Evolutionary conservation across 768 basidiomycete genomes (phyloP).

Genomic region (Pleurotus djamor): DNA sequence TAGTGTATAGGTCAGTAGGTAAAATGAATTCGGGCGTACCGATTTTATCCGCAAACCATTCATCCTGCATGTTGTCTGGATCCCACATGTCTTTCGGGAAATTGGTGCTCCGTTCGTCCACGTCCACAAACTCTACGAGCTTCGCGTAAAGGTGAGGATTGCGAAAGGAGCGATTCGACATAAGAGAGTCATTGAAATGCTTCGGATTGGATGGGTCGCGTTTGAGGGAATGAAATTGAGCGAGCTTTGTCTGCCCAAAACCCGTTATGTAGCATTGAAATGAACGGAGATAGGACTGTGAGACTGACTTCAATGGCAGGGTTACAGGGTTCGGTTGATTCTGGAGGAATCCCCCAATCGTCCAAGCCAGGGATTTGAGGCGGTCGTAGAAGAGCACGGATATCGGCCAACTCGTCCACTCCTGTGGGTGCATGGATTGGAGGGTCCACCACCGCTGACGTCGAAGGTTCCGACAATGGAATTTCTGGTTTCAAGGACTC

Average conservation of each 20-base stretch:
- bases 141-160: constrained; percentile 97
- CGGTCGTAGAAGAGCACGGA: constrained; percentile 59
- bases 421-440: constrained; percentile 10
- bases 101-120: constrained; percentile 85
- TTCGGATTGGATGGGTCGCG: constrained; percentile 57
- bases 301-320: constrained; percentile 56
- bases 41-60: constrained; percentile 78
- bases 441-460: constrained; percentile 7
- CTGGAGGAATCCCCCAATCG: constrained; percentile 79
- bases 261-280: neutral
- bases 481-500: constrained; percentile 20
- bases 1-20: constrained; percentile 6
- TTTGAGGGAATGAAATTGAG: constrained; percentile 76
- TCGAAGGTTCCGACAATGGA: constrained; percentile 12
- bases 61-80: constrained; percentile 55
- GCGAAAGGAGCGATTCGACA: constrained; percentile 89
- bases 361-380: constrained; percentile 59
- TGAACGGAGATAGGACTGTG: neutral
- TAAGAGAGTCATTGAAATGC: constrained; percentile 95
- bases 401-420: constrained; percentile 49
- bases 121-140: constrained; percentile 91
- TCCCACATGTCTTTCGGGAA: constrained; percentile 78
- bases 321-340: constrained; percentile 52
- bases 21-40: constrained; percentile 48
- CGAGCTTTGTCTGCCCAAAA: constrained; percentile 66